These are phyloP conservation scores for Cladorrhinum sp. DNA, from an alignment of 2,329 filamentous ascomycete genomes.

Conservation along the genomic window DNA sequence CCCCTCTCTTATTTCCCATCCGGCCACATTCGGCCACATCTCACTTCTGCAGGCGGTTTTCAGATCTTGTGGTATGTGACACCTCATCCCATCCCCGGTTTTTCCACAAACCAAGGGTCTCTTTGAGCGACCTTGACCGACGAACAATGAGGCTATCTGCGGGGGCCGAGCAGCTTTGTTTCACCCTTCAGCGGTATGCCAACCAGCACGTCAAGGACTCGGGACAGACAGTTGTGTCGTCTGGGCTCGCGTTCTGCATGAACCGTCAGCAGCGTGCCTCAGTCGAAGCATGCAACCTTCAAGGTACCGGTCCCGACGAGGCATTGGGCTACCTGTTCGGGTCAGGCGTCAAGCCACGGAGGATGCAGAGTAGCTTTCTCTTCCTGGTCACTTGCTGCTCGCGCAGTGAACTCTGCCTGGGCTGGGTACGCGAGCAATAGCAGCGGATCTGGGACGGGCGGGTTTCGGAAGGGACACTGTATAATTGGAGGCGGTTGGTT, in stretches of 20 bases:
- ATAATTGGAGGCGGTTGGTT: not conserved
- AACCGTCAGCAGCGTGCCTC: slow-evolving; percentile 9
- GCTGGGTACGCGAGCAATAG: not conserved
- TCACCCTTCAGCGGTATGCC: slow-evolving; percentile 23
- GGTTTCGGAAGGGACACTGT: slow-evolving; percentile 16
- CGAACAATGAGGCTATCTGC: slow-evolving; percentile 23
- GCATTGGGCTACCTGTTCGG: not conserved
- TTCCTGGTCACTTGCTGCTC: not conserved
- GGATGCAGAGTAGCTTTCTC: not conserved
- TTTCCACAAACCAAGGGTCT: slow-evolving; percentile 28
- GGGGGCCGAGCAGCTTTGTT: slow-evolving; percentile 20
- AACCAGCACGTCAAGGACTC: slow-evolving; percentile 9
- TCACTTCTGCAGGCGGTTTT: slow-evolving; percentile 33
- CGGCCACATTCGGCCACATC: slow-evolving; percentile 31
- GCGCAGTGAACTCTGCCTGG: not conserved
- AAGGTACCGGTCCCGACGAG: not conserved
- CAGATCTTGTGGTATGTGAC: slow-evolving; percentile 54
- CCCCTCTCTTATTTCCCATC: not conserved
- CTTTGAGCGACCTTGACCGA: slow-evolving; percentile 18
- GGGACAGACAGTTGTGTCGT: not conserved
- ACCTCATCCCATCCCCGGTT: slow-evolving; percentile 35
- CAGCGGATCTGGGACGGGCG: slow-evolving; percentile 13
- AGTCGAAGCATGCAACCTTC: not conserved
- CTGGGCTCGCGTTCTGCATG: slow-evolving; percentile 17
- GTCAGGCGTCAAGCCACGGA: slow-evolving; percentile 8